Evolutionary conservation across 164 flowering plant genomes (phyloP), one percentile per base, ranked within the genome.

Genomic region (Umbilicus rupestris): DNA sequence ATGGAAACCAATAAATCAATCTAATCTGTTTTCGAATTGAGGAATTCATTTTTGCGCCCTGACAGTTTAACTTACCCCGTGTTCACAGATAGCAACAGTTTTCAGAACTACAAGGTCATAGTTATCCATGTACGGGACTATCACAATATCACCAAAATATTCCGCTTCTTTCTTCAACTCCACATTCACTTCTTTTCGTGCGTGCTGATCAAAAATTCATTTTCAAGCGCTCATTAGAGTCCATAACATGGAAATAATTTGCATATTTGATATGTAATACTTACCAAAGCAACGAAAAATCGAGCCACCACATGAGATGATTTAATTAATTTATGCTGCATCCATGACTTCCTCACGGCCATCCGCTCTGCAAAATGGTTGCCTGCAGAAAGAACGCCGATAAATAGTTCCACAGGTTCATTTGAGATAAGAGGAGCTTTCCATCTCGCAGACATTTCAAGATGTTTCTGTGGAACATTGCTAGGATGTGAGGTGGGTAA

Each of bases 401-500:
- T 74, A 55, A 80, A 78, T 58, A 80, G 72, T 31, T 78, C 73
- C 47, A 75, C 74, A 37, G 74, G 75, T 12, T 66, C 74, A 44
- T 73, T 68, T 28, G 65, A 71, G 62, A 74, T 74, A 50, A 69
- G 71, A 22, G 75, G 73, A 45, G 78, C 81, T 58, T 74, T 71
- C 76, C 84, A 72, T 66, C 59, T 76, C 22, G 41, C 65, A 0
- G 80, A 82, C 83, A 88, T 78, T 68, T 94, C 96, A 39, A 94
- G 91, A 75, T 79, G 83, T 77, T 62, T 79, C 63, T 83, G 95
- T 39, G 93, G 96, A 68, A 83, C 85, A 75, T 77, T 84, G 81
- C 88, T 94, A 20, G 94, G 96, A 78, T 89, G 97, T 17, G 90
- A 71, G 45, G 85, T 73, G 15, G 99, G 99, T 70, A 94, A 79